Base-by-base conservation (phyloP, 2,329 filamentous ascomycete species). In the Davidsoniella australis region DNA sequence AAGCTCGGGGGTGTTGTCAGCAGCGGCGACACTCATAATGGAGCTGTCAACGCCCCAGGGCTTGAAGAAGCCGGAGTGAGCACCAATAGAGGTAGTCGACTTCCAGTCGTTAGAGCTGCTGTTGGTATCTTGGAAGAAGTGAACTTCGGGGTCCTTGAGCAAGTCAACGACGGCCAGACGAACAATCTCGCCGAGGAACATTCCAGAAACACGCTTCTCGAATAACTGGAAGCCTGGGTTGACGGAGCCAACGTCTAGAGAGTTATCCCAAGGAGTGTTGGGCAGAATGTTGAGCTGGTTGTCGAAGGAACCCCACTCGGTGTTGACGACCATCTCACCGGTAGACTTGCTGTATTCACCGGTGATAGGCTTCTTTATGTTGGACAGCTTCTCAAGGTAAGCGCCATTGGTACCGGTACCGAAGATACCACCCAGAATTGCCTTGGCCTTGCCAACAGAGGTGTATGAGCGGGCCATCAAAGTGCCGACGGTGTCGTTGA, bases 201-300 rank as follows among this genome's bases (percentile, higher is more conserved):
- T 96, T 62, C 91, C 91, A 0, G 87, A 94, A 14, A 98, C 82
- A 44, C 89, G 83, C 73, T 98, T 98, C 69, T 98, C 91, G 61
- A 96, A 98, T 85, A 96, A 94, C 62, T 98, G 91, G 54, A 94
- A 78, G 23, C 91, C 91, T 0, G 88, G 89, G 64, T 98, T 96
- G 57, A 85, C 78, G 56, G 82, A 91, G 53, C 81, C 77, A 50
- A 69, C 68, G 64, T 98, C 89, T 20, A 98, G 72, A 51, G 78
- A 73, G 45, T 71, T 67, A 61, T 98, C 91, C 67, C 86, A 96
- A 0, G 76, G 68, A 0, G 89, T 96, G 58, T 79, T 82, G 42
- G 89, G 91, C 39, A 98, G 72, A 17, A 94, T 83, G 57, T 81
- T 85, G 56, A 96, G 77, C 57, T 83, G 76, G 67, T 96, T 96